Evolutionary conservation across 805 yeast species (phyloP).

Genomic region (Saturnispora halmiae): DNA sequence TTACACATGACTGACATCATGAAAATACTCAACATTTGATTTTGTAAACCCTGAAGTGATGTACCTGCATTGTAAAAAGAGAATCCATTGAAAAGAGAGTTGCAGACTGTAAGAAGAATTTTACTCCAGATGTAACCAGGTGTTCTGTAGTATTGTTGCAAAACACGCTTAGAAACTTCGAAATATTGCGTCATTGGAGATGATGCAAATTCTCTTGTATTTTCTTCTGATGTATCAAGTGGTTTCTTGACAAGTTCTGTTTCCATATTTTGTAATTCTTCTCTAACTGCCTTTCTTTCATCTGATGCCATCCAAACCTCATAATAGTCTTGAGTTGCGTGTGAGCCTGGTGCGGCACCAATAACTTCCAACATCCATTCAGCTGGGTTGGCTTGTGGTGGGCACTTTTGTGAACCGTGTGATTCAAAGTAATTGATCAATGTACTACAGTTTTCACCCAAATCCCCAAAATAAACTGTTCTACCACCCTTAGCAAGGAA

Average conservation of each 20-base stretch:
- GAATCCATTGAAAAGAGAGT: slow-evolving; percentile 59
- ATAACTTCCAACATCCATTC: slow-evolving; percentile 89
- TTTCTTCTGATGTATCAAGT: slow-evolving; percentile 26
- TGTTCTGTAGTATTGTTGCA: slow-evolving; percentile 57
- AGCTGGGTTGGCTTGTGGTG: slow-evolving; percentile 66
- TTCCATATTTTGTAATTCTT: slow-evolving; percentile 58
- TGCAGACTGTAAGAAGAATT: slow-evolving; percentile 39
- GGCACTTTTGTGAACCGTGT: slow-evolving; percentile 59
- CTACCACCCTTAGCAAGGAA: slow-evolving; percentile 64
- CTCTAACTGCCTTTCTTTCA: slow-evolving; percentile 49
- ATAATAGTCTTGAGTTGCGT: slow-evolving; percentile 60
- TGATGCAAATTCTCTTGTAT: slow-evolving; percentile 38
- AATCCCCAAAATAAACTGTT: slow-evolving; percentile 68
- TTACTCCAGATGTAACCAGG: slow-evolving; percentile 53
- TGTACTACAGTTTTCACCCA: slow-evolving; percentile 46
- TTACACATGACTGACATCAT: slow-evolving; percentile 53
- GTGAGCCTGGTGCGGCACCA: slow-evolving; percentile 77
- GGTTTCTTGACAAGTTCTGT: slow-evolving; percentile 39
- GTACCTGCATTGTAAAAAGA: slow-evolving; percentile 57
- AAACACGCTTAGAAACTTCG: slow-evolving; percentile 42
- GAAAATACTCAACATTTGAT: slow-evolving; percentile 71
- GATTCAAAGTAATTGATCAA: slow-evolving; percentile 59
- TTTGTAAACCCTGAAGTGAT: slow-evolving; percentile 63
- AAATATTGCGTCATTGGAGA: slow-evolving; percentile 32
- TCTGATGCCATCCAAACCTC: slow-evolving; percentile 70